Base-by-base conservation (phyloP, 2,329 filamentous ascomycete genomes). In the Cytospora schulzeri region DNA sequence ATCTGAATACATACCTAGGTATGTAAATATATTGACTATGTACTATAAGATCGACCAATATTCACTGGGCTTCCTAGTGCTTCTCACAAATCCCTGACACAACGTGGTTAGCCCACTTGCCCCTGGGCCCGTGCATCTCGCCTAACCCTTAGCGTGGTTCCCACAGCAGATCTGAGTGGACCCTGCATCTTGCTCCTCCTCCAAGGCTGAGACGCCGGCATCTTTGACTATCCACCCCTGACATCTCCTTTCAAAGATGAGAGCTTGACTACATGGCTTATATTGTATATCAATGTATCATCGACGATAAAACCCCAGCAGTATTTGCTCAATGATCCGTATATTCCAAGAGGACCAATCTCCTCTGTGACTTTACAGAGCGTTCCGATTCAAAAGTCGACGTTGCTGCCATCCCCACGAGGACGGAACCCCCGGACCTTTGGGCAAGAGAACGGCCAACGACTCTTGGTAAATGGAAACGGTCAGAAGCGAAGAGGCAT, bases 51-150 rank as follows among this genome's bases (percentile, higher is more conserved):
- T 38, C 14, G 14, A 14, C 17, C 35, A 17, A 38, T 9, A 45
- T 45, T n/a, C 38, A 45, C 38, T 6, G 19, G 38, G 38, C 38
- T 31, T 9, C 45, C n/a, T 24, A 24, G 45, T 48, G 45, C 45
- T 22, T 48, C 19, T 45, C n/a, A 15, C 11, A 48, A 48, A 48
- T 12, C 45, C 45, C 45, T 14, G n/a, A 48, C 41, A 12, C 45
- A 48, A 48, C 45, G n/a, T 24, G n/a, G n/a, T 24, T 3, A 24
- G 45, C 45, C n/a, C 45, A 24, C 45, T 48, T 48, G 11, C 45
- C 45, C 45, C 45, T 48, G n/a, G 45, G 45, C n/a, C n/a, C 45
- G 45, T 48, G 45, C 45, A 24, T 48, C n/a, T 48, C n/a, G 45
- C 45, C 45, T 48, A 48, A 24, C n/a, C n/a, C 4, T 48, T 48